phyloP scores from a whole-genome alignment of 352 stramenopile genomes.

The Phytopythium helicoides region DNA sequence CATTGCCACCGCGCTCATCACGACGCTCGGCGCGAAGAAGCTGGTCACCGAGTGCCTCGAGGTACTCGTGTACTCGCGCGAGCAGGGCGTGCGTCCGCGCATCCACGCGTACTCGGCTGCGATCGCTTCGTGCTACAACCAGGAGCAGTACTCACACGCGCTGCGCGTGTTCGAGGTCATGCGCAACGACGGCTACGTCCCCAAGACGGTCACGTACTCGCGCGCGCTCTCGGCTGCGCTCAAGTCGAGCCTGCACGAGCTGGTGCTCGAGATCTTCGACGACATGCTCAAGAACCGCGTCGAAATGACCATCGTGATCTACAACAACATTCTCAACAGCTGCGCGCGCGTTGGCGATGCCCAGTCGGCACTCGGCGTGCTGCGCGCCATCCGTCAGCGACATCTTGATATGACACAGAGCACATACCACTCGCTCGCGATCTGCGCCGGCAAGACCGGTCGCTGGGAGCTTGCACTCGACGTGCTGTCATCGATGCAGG shows the following conservation, averaged over 20 bases:
- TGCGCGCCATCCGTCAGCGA: slow-evolving; percentile 61
- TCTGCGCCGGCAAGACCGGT: slow-evolving; percentile 75
- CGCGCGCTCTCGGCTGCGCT: slow-evolving; percentile 78
- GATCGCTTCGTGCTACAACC: slow-evolving; percentile 79
- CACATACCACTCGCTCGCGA: slow-evolving; percentile 78
- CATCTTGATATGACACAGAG: slow-evolving; percentile 66
- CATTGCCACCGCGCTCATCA: slow-evolving; percentile 62
- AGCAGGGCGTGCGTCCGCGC: slow-evolving; percentile 65
- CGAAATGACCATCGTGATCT: slow-evolving; percentile 73
- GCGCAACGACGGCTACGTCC: slow-evolving; percentile 81
- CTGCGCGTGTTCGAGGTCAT: slow-evolving; percentile 86
- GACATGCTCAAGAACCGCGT: slow-evolving; percentile 79
- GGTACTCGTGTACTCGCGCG: slow-evolving; percentile 59
- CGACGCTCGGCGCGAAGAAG: slow-evolving; percentile 45
- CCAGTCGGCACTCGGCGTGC: slow-evolving; percentile 63
- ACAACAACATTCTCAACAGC: slow-evolving; percentile 87
- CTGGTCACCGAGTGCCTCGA: slow-evolving; percentile 56
- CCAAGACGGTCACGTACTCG: slow-evolving; percentile 82
- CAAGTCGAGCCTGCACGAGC: slow-evolving; percentile 72
- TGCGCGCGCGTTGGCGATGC: slow-evolving; percentile 70
- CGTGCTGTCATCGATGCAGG: slow-evolving; percentile 47
- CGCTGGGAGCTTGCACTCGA: slow-evolving; percentile 71
- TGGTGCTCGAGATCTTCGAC: slow-evolving; percentile 88
- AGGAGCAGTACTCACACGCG: slow-evolving; percentile 61
- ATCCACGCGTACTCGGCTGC: slow-evolving; percentile 83